Conservation (phyloP, 2,329 filamentous ascomycete genomes). For the Pseudogymnoascus sp. region DNA sequence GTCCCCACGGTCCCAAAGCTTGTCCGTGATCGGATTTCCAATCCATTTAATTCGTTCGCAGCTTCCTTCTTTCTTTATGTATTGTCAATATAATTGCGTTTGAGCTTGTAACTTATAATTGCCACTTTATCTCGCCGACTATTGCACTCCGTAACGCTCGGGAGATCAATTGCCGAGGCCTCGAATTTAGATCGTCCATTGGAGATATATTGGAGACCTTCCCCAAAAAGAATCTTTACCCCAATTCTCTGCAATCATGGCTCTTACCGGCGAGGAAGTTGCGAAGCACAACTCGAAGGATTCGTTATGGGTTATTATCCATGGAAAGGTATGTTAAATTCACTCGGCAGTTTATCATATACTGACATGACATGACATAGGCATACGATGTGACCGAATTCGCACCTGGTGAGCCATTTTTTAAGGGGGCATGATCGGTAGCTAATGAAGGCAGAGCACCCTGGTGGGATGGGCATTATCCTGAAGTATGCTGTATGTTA, state of each 20-base stretch:
- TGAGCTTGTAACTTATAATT: background rate
- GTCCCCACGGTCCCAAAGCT: background rate
- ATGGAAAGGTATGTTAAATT: slow-evolving; percentile 41
- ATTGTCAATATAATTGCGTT: background rate
- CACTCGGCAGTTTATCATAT: slow-evolving; percentile 14
- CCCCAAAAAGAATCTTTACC: background rate
- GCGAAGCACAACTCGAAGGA: slow-evolving; percentile 71
- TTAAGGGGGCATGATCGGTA: slow-evolving; percentile 13
- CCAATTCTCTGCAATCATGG: slow-evolving; percentile 17
- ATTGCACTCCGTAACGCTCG: background rate
- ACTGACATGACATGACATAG: slow-evolving; percentile 57
- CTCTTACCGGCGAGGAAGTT: slow-evolving; percentile 47
- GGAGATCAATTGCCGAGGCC: background rate
- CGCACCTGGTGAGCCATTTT: slow-evolving; percentile 52
- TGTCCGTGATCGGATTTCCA: slow-evolving; percentile 1
- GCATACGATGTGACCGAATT: slow-evolving; percentile 89
- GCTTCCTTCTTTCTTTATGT: background rate
- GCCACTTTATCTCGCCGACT: background rate
- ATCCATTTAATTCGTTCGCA: background rate
- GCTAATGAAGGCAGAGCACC: slow-evolving; percentile 55
- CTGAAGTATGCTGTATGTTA: slow-evolving; percentile 72
- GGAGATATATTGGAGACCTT: background rate
- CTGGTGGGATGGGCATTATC: slow-evolving; percentile 85
- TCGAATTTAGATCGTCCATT: background rate
- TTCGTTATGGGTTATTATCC: slow-evolving; percentile 87